Conservation (phyloP, 2,329 filamentous ascomycete genomes). For the Cladophialophora exuberans region DNA sequence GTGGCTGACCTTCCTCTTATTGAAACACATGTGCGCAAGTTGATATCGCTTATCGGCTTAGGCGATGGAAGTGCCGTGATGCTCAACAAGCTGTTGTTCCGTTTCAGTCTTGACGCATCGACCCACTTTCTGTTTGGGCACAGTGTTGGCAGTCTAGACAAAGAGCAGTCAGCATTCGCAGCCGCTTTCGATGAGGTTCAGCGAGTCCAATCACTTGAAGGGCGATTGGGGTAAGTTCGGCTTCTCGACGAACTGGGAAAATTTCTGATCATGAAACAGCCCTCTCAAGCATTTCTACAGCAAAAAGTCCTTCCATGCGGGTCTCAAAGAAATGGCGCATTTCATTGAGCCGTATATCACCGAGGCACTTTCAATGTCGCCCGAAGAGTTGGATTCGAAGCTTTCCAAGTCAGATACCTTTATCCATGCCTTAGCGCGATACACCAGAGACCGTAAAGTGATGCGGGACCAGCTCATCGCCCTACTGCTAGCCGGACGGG, state of each 20-base stretch:
- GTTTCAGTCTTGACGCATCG: conserved; percentile 79
- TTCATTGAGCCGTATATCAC: conserved; percentile 82
- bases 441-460: conserved; percentile 67
- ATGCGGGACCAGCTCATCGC: conserved; percentile 84
- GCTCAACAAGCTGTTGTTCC: conserved; percentile 76
- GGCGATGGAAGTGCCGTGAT: conserved; percentile 59
- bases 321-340: conserved; percentile 70
- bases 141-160: conserved; percentile 65
- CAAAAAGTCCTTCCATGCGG: conserved; percentile 63
- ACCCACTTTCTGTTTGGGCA: conserved; percentile 84
- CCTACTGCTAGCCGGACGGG: conserved; percentile 77
- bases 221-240: conserved; percentile 61
- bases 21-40: conserved; percentile 74
- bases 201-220: conserved; percentile 69
- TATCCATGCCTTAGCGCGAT: conserved; percentile 79
- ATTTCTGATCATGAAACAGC: conserved; percentile 39
- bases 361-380: conserved; percentile 67
- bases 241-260: background rate
- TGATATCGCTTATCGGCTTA: conserved; percentile 68
- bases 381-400: conserved; percentile 73
- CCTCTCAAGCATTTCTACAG: conserved; percentile 67
- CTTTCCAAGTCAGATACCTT: conserved; percentile 77
- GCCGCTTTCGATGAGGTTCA: conserved; percentile 81
- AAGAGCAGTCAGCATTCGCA: conserved; percentile 73
- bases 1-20: conserved; percentile 83